Percentiles rank a stretch among this genome's conserved stretches.
phyloP scores from a whole-genome alignment of 106 monocot species.

The Dendrobium chrysotoxum region DNA sequence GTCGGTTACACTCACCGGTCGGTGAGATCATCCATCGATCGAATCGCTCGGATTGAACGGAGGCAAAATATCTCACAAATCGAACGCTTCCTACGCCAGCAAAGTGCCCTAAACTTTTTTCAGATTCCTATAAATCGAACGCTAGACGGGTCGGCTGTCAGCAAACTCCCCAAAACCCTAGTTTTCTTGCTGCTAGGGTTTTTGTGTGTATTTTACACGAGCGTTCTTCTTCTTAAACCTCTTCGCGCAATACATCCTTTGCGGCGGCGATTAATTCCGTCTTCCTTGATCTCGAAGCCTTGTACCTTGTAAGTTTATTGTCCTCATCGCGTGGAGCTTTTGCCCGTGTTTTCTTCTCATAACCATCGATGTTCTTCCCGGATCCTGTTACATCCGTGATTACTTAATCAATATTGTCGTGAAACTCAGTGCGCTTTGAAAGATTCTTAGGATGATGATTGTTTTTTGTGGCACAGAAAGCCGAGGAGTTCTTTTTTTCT shows the following conservation, averaged over 20 bases:
- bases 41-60: background rate
- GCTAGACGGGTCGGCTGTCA: background rate
- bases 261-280: background rate
- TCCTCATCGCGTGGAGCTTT: background rate
- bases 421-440: background rate
- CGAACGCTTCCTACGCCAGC: background rate
- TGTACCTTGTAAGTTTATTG: background rate
- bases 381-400: background rate
- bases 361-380: background rate
- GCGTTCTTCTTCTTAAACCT: background rate
- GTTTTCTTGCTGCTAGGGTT: background rate
- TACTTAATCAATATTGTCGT: background rate
- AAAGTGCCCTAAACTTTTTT: background rate
- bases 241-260: background rate
- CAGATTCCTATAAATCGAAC: background rate
- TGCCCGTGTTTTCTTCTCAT: background rate
- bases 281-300: background rate
- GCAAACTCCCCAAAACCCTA: background rate
- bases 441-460: background rate
- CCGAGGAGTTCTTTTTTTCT: background rate
- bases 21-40: background rate
- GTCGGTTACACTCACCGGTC: background rate
- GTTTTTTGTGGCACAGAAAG: background rate
- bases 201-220: background rate
- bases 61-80: no score